A percentile compares a stretch with the other conserved stretches of the same genome.
Conservation (phyloP, 2,329 filamentous ascomycete genomes). For the Cyphellophora attinorum region DNA sequence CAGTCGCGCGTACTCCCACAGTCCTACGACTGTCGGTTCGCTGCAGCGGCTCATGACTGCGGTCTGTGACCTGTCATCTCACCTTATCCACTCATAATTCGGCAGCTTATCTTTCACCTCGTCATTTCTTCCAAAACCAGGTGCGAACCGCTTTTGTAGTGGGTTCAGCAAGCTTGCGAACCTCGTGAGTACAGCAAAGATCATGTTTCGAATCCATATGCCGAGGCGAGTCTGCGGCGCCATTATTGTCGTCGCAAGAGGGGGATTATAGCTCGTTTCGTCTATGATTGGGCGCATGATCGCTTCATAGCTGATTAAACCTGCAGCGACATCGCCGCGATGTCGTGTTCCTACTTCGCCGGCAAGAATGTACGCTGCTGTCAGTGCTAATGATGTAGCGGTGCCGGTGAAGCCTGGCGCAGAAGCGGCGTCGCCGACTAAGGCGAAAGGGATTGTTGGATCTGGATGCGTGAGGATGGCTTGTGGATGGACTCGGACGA, state of each 20-base stretch:
- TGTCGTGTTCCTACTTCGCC: constrained; percentile 32
- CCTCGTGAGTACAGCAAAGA: constrained; percentile 33
- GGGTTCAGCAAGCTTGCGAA: constrained; percentile 23
- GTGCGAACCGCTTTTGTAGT: constrained; percentile 22
- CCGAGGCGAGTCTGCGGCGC: constrained; percentile 38
- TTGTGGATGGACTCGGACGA: constrained; percentile 26
- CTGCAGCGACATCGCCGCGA: constrained; percentile 23
- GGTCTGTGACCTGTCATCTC: too few relatives aligned
- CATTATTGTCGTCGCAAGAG: constrained; percentile 26
- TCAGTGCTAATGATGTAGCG: constrained; percentile 26
- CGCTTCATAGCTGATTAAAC: constrained; percentile 26
- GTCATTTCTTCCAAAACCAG: constrained; percentile 22
- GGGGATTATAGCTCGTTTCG: constrained; percentile 24
- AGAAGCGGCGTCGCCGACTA: constrained; percentile 33
- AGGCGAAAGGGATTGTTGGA: constrained; percentile 27
- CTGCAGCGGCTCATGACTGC: too few relatives aligned
- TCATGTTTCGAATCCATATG: constrained; percentile 34
- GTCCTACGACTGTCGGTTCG: too few relatives aligned
- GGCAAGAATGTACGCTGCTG: constrained; percentile 45
- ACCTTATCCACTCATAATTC: constrained; percentile 26
- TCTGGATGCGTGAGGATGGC: constrained; percentile 22
- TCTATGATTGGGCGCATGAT: constrained; percentile 27
- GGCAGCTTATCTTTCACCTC: constrained; percentile 28
- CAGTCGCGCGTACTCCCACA: too few relatives aligned
- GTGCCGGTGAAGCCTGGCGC: constrained; percentile 25